These are phyloP conservation scores for Porodaedalea pini DNA, from an alignment of 1,284 basidiomycete species.

Conservation along the genomic window DNA sequence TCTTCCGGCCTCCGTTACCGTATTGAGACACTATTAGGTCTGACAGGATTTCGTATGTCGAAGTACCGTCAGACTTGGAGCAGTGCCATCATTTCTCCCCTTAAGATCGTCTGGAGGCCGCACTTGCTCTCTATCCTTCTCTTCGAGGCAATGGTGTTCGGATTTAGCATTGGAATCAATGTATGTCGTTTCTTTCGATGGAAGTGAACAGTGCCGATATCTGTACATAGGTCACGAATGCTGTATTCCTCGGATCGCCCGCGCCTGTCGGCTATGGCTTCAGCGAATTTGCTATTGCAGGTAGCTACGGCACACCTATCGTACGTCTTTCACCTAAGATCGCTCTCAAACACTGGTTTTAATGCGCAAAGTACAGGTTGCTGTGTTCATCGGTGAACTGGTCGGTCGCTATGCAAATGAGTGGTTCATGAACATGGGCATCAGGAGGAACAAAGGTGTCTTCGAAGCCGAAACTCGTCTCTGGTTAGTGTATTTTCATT, in stretches of 20 bases:
- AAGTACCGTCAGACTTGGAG: slow-evolving; percentile 57
- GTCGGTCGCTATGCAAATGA: slow-evolving; percentile 66
- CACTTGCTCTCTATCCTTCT: slow-evolving; percentile 53
- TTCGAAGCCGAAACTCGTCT: slow-evolving; percentile 69
- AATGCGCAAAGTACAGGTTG: slow-evolving; percentile 38
- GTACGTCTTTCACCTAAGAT: slow-evolving; percentile 32
- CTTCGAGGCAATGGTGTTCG: slow-evolving; percentile 63
- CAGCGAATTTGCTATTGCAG: slow-evolving; percentile 48
- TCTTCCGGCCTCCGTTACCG: slow-evolving; percentile 49
- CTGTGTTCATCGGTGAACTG: slow-evolving; percentile 63
- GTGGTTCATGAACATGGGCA: slow-evolving; percentile 53
- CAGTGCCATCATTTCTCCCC: slow-evolving; percentile 42
- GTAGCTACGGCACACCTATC: slow-evolving; percentile 61
- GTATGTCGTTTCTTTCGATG: slow-evolving; percentile 35
- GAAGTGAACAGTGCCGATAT: not conserved
- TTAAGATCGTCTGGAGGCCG: slow-evolving; percentile 63
- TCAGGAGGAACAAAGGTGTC: slow-evolving; percentile 60
- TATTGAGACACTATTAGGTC: slow-evolving; percentile 59
- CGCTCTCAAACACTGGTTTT: not conserved
- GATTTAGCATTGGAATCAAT: slow-evolving; percentile 70
- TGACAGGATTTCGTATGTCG: slow-evolving; percentile 60
- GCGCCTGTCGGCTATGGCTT: slow-evolving; percentile 58
- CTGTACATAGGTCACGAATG: slow-evolving; percentile 54
- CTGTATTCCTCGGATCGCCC: slow-evolving; percentile 61
- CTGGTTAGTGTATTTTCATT: slow-evolving; percentile 42